These are phyloP conservation scores for Gossypium davidsonii DNA, from an alignment of 441 rosid genomes.

Conservation along the genomic window DNA sequence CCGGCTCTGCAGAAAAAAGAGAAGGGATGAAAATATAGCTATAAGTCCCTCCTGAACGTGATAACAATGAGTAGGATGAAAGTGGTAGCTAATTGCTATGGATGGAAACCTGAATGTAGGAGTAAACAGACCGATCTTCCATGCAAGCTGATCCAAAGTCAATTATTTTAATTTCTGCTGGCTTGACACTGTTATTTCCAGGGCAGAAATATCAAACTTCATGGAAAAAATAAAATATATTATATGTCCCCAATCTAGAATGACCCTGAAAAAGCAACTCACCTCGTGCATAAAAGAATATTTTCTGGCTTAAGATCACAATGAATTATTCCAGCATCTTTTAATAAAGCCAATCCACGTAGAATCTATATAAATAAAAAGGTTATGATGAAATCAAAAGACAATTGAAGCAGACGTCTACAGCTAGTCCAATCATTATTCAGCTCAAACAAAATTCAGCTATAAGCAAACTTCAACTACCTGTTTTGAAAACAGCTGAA, in stretches of 20 bases:
- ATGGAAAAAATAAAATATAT: conserved; percentile 10
- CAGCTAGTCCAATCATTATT: conserved; percentile 9
- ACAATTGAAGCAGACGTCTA: background rate
- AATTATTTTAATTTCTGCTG: conserved; percentile 91
- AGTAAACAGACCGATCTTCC: conserved; percentile 98
- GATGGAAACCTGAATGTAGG: conserved; percentile 86
- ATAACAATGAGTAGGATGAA: conserved; percentile 10
- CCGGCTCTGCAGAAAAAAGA: conserved; percentile 77
- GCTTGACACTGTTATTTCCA: conserved; percentile 63
- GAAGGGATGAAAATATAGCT: conserved; percentile 5
- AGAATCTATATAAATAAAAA: conserved; percentile 53
- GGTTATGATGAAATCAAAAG: conserved; percentile 5
- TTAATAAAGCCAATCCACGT: conserved; percentile 78
- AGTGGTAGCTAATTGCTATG: conserved; percentile 4
- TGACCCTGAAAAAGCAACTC: conserved; percentile 22
- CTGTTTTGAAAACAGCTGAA: conserved; percentile 96
- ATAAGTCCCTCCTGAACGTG: conserved; percentile 10
- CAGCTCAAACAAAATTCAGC: background rate
- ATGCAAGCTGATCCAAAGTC: conserved; percentile 99
- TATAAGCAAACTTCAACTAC: conserved; percentile 31
- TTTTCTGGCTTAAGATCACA: conserved; percentile 99
- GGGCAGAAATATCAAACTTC: conserved; percentile 30
- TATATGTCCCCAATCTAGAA: conserved; percentile 16
- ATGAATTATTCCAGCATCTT: conserved; percentile 96
- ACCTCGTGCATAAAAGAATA: conserved; percentile 95